Evolutionary conservation across 116 monocot species (phyloP).

Genomic region (Zostera marina): DNA sequence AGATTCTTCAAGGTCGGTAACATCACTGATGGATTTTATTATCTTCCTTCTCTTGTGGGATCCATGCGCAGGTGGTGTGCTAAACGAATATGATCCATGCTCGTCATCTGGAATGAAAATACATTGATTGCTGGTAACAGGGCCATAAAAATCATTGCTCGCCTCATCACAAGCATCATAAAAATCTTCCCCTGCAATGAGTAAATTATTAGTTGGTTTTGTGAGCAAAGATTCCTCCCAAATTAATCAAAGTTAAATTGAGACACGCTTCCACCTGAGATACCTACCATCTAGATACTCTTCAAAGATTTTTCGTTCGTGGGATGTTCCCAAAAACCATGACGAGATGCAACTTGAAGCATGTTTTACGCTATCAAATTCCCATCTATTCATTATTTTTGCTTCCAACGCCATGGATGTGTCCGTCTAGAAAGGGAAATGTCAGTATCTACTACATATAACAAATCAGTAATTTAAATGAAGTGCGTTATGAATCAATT

Average conservation of each 20-base stretch:
- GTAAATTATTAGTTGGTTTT: neutral
- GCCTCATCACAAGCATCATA: constrained; percentile 37
- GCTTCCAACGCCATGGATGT: constrained; percentile 84
- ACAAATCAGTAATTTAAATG: neutral
- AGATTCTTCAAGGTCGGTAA: constrained; percentile 18
- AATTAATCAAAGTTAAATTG: constrained; percentile 3
- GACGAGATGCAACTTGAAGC: constrained; percentile 40
- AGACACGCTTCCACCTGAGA: constrained; percentile 30
- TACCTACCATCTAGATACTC: constrained; percentile 37
- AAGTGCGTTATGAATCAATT: neutral
- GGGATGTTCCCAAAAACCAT: constrained; percentile 53
- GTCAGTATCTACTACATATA: constrained; percentile 1
- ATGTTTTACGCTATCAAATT: constrained; percentile 89
- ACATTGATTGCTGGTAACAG: constrained; percentile 1
- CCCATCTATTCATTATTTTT: constrained; percentile 96
- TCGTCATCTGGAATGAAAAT: constrained; percentile 2
- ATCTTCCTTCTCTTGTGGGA: constrained; percentile 85
- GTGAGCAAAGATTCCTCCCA: too few relatives aligned
- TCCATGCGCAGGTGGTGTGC: constrained; percentile 31
- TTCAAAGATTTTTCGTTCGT: constrained; percentile 38
- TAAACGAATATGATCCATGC: constrained; percentile 2
- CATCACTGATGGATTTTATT: constrained; percentile 15
- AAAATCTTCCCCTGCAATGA: constrained; percentile 60
- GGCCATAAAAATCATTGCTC: constrained; percentile 7
- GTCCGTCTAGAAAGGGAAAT: constrained; percentile 50